These are phyloP conservation scores for Rhinocladiella similis DNA, from an alignment of 2,329 filamentous ascomycete genomes.

Conservation along the genomic window DNA sequence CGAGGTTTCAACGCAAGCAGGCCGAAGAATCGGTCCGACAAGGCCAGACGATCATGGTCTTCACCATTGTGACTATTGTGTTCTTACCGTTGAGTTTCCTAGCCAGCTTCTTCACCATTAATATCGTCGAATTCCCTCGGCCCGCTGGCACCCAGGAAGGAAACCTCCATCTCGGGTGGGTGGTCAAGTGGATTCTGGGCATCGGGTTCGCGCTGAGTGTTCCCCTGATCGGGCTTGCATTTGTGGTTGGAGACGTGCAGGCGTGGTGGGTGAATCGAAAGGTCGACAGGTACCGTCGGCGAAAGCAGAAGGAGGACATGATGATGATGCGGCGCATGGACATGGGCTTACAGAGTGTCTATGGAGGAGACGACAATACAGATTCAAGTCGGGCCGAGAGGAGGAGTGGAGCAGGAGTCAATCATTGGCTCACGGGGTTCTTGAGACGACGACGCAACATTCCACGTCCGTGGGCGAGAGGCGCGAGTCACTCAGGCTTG, in stretches of 20 bases:
- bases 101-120: slow-evolving; percentile 57
- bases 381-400: not conserved
- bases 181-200: slow-evolving; percentile 57
- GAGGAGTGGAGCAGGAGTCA: no score
- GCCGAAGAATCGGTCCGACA: slow-evolving; percentile 61
- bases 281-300: not conserved
- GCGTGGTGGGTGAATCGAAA: slow-evolving; percentile 5
- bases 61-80: slow-evolving; percentile 60
- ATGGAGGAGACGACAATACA: not conserved
- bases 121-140: slow-evolving; percentile 51
- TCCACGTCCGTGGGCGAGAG: not conserved
- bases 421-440: not conserved
- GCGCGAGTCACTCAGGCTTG: not conserved
- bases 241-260: slow-evolving; percentile 15
- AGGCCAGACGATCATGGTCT: slow-evolving; percentile 59
- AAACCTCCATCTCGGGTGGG: slow-evolving; percentile 49
- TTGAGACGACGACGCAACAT: not conserved
- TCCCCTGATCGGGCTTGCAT: slow-evolving; percentile 36
- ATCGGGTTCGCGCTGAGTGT: slow-evolving; percentile 56
- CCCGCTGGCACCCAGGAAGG: slow-evolving; percentile 29
- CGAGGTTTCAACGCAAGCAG: slow-evolving; percentile 50
- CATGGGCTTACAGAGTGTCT: no score
- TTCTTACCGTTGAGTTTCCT: slow-evolving; percentile 59
- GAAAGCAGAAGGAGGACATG: not conserved
- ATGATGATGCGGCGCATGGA: no score